Evolutionary conservation across 129 eudicot genomes (phyloP), one percentile per base, ranked within the genome.

Genomic region (Lactuca saligna): DNA sequence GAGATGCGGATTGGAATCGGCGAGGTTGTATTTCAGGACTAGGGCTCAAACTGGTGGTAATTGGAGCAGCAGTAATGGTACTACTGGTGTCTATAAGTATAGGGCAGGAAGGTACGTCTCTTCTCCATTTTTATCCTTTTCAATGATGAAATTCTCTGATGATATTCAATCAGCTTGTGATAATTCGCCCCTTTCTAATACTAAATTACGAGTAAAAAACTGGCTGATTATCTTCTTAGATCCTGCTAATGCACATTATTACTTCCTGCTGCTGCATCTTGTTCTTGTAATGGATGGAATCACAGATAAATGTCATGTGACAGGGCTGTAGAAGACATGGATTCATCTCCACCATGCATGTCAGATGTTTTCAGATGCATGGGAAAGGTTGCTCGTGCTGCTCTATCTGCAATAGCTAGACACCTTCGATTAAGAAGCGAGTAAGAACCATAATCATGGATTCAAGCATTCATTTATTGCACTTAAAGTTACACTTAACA

Each of bases 381-480:
- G 95, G 98, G 98, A 57, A 89, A 82, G 86, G 91, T 88, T 14
- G 97, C 98, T 80, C 97, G 96, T 46, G 90, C 85, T 81, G 88
- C 87, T 75, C 71, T 89, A 60, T 77, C 74, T 78, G 97, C 98
- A 39, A 87, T 93, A 17, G 95, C 98, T n/a, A 89, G 92, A 72
- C 97, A 89, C 78, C 98, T 93, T 72, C 97, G 97, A 63, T 69
- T 93, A 80, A 81, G 97, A 72, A 87, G 87, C 92, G 98, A 93
- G 98, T 93, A 87, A 73, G 89, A 44, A 64, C 13, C 48, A 58
- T 33, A 57, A 65, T 16, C 72, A 54, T 75, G 38, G 34, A 33
- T 41, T 66, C 41, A 29, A 48, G 10, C 37, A 46, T 55, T 72
- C 35, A 13, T 51, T 15, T 17, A n/a, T 51, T 60, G 39, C 64